Conservation (phyloP, 108 stramenopile genomes). For the Pseudonitzschia pungens region DNA sequence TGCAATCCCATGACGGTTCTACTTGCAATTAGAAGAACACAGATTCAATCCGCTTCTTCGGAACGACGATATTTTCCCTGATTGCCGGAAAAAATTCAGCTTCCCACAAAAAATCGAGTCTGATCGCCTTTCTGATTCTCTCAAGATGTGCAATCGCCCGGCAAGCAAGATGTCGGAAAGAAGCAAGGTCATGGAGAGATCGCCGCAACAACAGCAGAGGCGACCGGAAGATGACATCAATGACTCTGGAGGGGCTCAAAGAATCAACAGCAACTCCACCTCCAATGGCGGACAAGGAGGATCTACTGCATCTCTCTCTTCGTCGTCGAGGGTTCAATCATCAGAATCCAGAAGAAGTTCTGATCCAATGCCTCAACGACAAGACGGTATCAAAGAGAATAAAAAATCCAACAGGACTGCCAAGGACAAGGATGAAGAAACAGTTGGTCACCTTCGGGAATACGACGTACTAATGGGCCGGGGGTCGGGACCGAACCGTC, state of each 20-base stretch:
- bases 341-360: not conserved
- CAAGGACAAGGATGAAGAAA: not conserved
- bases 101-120: too few species aligned
- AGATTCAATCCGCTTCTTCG: too few species aligned
- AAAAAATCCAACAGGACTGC: not conserved
- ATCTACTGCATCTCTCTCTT: not conserved
- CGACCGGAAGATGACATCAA: not conserved
- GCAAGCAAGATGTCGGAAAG: not conserved
- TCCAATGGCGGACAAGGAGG: not conserved
- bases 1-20: too few species aligned
- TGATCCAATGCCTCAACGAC: too few species aligned
- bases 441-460: not conserved
- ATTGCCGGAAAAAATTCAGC: too few species aligned
- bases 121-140: not conserved
- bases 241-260: not conserved
- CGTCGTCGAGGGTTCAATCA: not conserved
- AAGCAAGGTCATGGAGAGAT: not conserved
- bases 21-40: too few species aligned
- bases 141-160: not conserved
- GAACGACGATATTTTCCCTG: too few species aligned
- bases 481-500: constrained; percentile 14
- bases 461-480: constrained; percentile 16
- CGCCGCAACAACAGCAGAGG: not conserved
- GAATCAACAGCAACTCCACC: not conserved
- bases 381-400: not conserved